Conservation (phyloP, 1,284 basidiomycete genomes). For the Heliocybe sulcata region DNA sequence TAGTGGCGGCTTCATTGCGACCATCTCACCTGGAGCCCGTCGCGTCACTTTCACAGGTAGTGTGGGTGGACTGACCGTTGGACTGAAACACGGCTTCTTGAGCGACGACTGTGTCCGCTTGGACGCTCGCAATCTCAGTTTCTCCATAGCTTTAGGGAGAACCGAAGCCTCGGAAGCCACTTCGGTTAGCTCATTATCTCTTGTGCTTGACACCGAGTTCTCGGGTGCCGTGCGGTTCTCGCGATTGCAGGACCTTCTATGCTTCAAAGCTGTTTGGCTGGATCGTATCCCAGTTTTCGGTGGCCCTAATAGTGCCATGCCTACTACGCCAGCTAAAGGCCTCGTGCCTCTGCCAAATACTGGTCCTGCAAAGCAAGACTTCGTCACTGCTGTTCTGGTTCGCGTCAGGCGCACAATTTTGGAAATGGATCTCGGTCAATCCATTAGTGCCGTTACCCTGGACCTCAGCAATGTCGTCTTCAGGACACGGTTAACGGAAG, state of each 20-base stretch:
- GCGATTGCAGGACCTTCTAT: conserved; percentile 77
- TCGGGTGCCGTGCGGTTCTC: conserved; percentile 70
- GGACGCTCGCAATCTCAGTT: conserved; percentile 68
- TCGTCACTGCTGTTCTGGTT: conserved; percentile 56
- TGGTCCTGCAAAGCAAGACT: conserved; percentile 26
- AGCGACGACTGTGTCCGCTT: conserved; percentile 74
- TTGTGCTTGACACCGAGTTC: conserved; percentile 72
- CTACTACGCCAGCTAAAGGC: conserved; percentile 16
- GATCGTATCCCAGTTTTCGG: conserved; percentile 75
- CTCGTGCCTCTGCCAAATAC: conserved; percentile 6
- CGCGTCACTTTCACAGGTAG: conserved; percentile 70
- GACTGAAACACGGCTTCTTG: conserved; percentile 75
- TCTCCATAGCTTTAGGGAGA: conserved; percentile 62
- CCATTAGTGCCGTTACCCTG: conserved; percentile 57
- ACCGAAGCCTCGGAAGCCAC: conserved; percentile 28
- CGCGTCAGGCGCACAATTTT: conserved; percentile 67
- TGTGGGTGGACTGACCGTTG: conserved; percentile 71
- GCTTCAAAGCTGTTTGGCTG: conserved; percentile 88
- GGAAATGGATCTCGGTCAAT: conserved; percentile 73
- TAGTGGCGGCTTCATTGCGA: conserved; percentile 82
- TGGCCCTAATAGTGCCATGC: conserved; percentile 25
- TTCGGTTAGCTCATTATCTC: conserved; percentile 52
- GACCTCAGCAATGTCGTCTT: conserved; percentile 54
- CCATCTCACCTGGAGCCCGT: conserved; percentile 63
- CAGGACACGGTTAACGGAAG: conserved; percentile 53